Base-by-base conservation (phyloP, 2,329 filamentous ascomycete genomes). In the Orbilia ellipsospora region DNA sequence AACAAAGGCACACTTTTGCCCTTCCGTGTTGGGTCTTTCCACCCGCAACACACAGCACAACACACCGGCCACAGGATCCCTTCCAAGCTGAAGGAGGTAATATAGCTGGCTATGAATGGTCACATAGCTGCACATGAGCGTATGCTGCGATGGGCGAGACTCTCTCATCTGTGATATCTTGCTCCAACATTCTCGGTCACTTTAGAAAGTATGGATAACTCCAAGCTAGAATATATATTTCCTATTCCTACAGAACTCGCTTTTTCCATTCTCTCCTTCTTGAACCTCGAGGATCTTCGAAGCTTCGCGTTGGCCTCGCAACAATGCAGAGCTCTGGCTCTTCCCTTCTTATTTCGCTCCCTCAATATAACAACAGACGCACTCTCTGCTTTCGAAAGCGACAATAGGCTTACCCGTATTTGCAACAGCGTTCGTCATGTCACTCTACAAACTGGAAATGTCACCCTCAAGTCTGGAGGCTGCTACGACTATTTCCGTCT, bases 221-320 rank as follows among this genome's bases (percentile, higher is more conserved):
- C 44, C 16, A 48, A 48, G 44, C 44, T 18, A 12, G 10, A 52
- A 23, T 52, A 20, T 23, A 18, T 12, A 7, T 18, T 13, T 20
- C 48, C 48, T n/a, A 52, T 18, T 23, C 48, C 12, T 20, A 52
- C 16, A 12, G 63, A 67, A 8, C 26, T 67, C 6, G 20, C 18
- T 2, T n/a, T 59, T 36, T 56, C 26, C 13, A 31, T 67, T 2
- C 44, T 67, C 8, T 67, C 63, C 10, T 52, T 67, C 15, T 42
- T 59, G 7, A 6, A 42, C 4, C 7, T 50, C 2, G 23, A 42
- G 4, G 63, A 59, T 26, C 48, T 59, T 18, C 50, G 16, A 15
- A 10, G 1, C 4, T 59, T 67, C 16, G 63, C 57, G 1, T 1
- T 0, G 1, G 3, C 3, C 16, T 62, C 57, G 10, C 50, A 63